Evolutionary conservation across 768 basidiomycete genomes (phyloP).

Genomic region (Tylopilus balloui): DNA sequence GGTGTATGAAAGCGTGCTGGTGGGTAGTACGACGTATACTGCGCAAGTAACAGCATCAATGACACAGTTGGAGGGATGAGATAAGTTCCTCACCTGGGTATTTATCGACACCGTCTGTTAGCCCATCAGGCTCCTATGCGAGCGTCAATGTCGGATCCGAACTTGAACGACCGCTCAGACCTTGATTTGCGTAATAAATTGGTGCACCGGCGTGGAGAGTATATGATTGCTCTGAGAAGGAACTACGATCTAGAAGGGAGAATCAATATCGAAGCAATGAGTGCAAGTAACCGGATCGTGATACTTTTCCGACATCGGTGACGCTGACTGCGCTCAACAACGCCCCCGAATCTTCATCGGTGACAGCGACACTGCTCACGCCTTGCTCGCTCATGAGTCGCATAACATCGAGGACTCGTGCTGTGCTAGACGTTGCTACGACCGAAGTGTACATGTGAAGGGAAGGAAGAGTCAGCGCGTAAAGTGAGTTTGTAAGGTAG

Average conservation of each 20-base stretch:
- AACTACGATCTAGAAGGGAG: constrained; percentile 56
- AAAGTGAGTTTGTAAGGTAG: constrained; percentile 50
- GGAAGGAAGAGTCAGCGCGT: constrained; percentile 57
- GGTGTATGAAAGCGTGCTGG: constrained; percentile 60
- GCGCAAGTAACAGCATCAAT: constrained; percentile 1
- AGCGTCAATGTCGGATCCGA: constrained; percentile 2
- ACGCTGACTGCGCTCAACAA: constrained; percentile 77
- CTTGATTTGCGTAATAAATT: constrained; percentile 72
- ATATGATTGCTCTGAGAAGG: constrained; percentile 80
- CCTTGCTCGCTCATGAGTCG: constrained; percentile 81
- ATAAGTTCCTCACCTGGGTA: constrained; percentile 55
- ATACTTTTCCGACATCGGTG: constrained; percentile 74
- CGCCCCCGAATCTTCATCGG: constrained; percentile 59
- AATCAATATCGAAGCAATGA: background rate
- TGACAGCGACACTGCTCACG: constrained; percentile 76
- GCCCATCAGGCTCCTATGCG: constrained; percentile 62
- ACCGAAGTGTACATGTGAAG: constrained; percentile 60
- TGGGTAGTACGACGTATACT: constrained; percentile 75
- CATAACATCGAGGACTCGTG: constrained; percentile 76
- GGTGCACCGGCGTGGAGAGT: constrained; percentile 59
- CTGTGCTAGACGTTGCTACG: constrained; percentile 55
- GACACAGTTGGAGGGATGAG: background rate
- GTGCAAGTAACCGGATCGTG: background rate
- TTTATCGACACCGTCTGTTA: constrained; percentile 72
- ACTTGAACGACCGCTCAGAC: constrained; percentile 30